Conservation (phyloP, 1,284 basidiomycete species). For the Trametes hirsuta region DNA sequence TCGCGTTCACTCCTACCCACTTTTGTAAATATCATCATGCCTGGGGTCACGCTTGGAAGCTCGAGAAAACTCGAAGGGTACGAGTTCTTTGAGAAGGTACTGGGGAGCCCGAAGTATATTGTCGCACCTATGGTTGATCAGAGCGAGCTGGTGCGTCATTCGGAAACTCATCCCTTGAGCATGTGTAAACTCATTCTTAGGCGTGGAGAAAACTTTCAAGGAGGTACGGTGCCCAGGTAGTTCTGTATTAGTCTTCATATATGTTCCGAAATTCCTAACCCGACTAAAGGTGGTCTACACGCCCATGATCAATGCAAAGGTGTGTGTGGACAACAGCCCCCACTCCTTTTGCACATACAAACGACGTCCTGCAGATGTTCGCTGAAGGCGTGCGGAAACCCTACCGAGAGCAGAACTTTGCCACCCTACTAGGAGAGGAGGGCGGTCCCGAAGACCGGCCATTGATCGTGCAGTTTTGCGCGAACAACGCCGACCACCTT, state of each 20-base stretch:
- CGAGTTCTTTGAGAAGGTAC: conserved; percentile 76
- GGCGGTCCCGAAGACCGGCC: conserved; percentile 77
- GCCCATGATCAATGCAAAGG: conserved; percentile 97
- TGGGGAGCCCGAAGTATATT: conserved; percentile 86
- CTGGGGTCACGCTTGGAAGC: conserved; percentile 24
- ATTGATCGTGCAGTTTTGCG: conserved; percentile 93
- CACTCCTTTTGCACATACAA: neutral
- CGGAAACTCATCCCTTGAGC: neutral
- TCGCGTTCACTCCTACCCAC: conserved; percentile 15
- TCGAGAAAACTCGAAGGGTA: conserved; percentile 71
- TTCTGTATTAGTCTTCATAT: conserved; percentile 19
- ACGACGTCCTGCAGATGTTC: conserved; percentile 57
- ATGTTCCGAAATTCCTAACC: neutral
- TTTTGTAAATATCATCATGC: conserved; percentile 27
- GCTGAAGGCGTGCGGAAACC: conserved; percentile 53
- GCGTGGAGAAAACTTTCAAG: conserved; percentile 92
- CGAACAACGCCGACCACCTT: conserved; percentile 83
- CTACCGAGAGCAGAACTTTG: conserved; percentile 70
- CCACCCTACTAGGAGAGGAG: conserved; percentile 70
- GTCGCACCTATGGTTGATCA: conserved; percentile 99
- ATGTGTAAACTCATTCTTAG: conserved; percentile 41
- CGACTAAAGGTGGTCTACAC: conserved; percentile 78
- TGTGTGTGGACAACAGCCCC: conserved; percentile 30
- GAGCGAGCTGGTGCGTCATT: conserved; percentile 81
- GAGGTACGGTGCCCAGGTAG: conserved; percentile 79